These are phyloP conservation scores for Penicillium sclerotigenum DNA, from an alignment of 2,329 filamentous ascomycete genomes.

Conservation along the genomic window DNA sequence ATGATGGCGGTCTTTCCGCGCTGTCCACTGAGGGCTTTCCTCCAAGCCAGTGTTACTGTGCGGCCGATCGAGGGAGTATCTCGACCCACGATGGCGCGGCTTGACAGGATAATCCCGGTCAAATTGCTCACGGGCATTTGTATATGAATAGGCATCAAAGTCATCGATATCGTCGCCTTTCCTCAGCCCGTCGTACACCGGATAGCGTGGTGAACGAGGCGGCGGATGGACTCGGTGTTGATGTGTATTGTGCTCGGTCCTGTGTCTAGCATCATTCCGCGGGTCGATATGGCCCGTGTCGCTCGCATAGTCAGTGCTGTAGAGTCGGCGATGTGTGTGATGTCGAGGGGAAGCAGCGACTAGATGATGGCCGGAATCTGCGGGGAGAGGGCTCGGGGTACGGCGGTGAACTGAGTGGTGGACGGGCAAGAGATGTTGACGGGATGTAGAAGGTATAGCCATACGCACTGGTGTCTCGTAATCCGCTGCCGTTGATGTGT, in stretches of 20 bases:
- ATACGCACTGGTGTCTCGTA: slow-evolving; percentile 26
- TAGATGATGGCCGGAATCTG: slow-evolving; percentile 35
- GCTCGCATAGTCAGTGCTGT: slow-evolving; percentile 37
- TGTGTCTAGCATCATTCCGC: slow-evolving; percentile 21
- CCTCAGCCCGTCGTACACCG: slow-evolving; percentile 27
- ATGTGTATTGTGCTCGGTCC: slow-evolving; percentile 19
- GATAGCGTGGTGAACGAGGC: slow-evolving; percentile 27
- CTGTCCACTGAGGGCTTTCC: slow-evolving; percentile 27
- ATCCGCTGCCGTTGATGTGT: slow-evolving; percentile 32
- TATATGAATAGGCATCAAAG: slow-evolving; percentile 48
- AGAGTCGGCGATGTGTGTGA: slow-evolving; percentile 30
- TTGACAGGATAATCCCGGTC: slow-evolving; percentile 44
- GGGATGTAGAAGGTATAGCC: slow-evolving; percentile 26
- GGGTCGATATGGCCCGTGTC: slow-evolving; percentile 33
- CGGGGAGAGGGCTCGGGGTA: slow-evolving; percentile 32
- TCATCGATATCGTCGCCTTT: slow-evolving; percentile 41
- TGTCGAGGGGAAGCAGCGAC: slow-evolving; percentile 32
- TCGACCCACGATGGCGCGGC: slow-evolving; percentile 29
- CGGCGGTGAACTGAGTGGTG: slow-evolving; percentile 30
- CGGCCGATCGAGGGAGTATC: slow-evolving; percentile 33
- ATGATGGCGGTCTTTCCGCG: slow-evolving; percentile 29
- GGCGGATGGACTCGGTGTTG: slow-evolving; percentile 26
- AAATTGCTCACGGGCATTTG: slow-evolving; percentile 47
- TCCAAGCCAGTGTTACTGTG: slow-evolving; percentile 42
- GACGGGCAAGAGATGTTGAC: slow-evolving; percentile 26